Conservation (phyloP, 2,329 filamentous ascomycete genomes). For the Camillea tinctor region DNA sequence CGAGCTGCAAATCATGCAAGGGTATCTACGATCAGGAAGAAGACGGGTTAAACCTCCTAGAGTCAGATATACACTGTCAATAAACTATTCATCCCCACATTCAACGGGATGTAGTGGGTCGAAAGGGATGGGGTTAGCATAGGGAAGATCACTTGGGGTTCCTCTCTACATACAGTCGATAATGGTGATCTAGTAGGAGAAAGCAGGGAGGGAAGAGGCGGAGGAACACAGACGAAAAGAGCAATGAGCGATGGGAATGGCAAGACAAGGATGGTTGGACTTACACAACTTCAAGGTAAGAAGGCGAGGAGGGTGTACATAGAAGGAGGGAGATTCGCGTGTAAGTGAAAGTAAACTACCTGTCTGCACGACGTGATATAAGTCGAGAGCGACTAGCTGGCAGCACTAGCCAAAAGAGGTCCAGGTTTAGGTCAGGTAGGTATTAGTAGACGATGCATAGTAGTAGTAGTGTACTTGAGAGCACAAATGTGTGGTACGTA, state of each 20-base stretch:
- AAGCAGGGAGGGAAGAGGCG: constrained; percentile 18
- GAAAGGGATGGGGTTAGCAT: constrained; percentile 18
- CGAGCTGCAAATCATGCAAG: constrained; percentile 33
- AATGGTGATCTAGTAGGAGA: constrained; percentile 18
- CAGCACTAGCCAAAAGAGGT: constrained; percentile 8
- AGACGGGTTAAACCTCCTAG: constrained; percentile 2
- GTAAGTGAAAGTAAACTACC: constrained; percentile 12
- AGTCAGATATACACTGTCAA: not conserved
- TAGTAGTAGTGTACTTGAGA: not conserved
- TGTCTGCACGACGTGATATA: constrained; percentile 17
- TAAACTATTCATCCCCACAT: constrained; percentile 23
- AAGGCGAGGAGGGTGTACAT: not conserved
- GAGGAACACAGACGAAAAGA: constrained; percentile 23
- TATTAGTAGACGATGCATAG: not conserved
- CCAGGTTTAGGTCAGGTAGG: not conserved
- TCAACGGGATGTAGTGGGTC: constrained; percentile 18
- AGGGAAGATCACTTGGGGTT: constrained; percentile 8
- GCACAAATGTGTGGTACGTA: not conserved
- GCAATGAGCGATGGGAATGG: constrained; percentile 27
- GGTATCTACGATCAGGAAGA: constrained; percentile 23
- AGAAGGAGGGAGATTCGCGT: constrained; percentile 6
- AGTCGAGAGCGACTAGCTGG: constrained; percentile 6
- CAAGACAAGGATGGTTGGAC: constrained; percentile 24
- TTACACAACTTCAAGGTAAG: constrained; percentile 6
- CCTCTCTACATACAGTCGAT: constrained; percentile 3